Evolutionary conservation across 768 basidiomycete species (phyloP).

Genomic region (Rhodotorula kratochvilovae): DNA sequence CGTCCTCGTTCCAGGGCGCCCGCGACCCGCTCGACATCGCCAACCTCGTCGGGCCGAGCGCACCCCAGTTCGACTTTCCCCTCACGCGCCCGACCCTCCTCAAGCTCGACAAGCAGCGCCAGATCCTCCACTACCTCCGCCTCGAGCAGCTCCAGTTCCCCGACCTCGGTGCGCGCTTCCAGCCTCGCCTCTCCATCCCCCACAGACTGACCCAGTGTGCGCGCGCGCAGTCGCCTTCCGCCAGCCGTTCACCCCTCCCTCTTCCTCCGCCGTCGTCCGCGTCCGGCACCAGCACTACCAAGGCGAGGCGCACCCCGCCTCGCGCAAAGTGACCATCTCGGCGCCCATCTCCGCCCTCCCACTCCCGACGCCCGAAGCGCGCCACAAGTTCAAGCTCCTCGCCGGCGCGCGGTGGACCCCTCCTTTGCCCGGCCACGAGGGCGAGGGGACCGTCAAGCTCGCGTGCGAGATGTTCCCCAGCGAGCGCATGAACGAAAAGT

Average conservation of each 20-base stretch:
- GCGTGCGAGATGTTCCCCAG: constrained; percentile 80
- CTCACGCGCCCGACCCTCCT: constrained; percentile 50
- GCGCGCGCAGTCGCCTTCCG: constrained; percentile 60
- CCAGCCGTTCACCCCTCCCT: constrained; percentile 70
- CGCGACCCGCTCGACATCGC: constrained; percentile 27
- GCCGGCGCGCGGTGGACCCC: constrained; percentile 79
- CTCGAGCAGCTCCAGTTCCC: constrained; percentile 79
- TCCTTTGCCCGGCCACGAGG: constrained; percentile 30
- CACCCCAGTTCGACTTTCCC: constrained; percentile 28
- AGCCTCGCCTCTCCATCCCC: not conserved
- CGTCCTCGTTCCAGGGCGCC: not conserved
- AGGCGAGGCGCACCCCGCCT: constrained; percentile 69
- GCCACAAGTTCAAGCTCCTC: constrained; percentile 80
- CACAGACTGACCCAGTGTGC: not conserved
- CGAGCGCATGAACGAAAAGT: constrained; percentile 84
- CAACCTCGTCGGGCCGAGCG: constrained; percentile 6
- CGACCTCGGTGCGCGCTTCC: constrained; percentile 57
- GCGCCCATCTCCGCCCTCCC: constrained; percentile 65
- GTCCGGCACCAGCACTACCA: constrained; percentile 72
- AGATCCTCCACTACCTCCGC: constrained; percentile 70
- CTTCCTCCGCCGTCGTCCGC: constrained; percentile 56
- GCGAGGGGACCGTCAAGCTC: constrained; percentile 73
- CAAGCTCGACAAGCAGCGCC: constrained; percentile 67
- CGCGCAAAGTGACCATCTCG: constrained; percentile 54
- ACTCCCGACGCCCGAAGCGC: constrained; percentile 59